Base-by-base conservation (phyloP, 2,329 filamentous ascomycete genomes). In the Penicillium expansum region DNA sequence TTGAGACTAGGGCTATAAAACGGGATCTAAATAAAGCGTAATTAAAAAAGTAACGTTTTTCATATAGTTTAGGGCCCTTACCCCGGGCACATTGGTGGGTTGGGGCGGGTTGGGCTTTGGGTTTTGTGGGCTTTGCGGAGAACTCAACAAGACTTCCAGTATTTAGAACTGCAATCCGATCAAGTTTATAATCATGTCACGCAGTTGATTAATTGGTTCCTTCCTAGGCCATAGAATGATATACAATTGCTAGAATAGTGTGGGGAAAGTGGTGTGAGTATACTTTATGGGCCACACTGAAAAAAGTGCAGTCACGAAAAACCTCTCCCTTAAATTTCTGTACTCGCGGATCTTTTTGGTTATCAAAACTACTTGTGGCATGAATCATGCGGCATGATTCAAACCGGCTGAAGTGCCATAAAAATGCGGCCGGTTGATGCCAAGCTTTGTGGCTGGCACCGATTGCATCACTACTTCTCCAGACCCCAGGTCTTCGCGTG, bases 401-500 rank as follows among this genome's bases (percentile, higher is more conserved):
- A 18, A 18, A 18, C 5, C 9, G n/a, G 9, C n/a, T 20, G 9
- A 18, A 11, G 16, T 18, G 7, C 13, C 38, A 16, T 16, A 30
- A 14, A 5, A 20, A 16, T 32, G 29, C 4, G n/a, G 16, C n/a
- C 22, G 18, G 11, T 22, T 7, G 5, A 22, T 45, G 44, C 54
- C 52, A 54, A 56, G 48, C 45, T 54, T 56, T 41, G 47, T 38
- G 39, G 45, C 50, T 54, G 54, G 43, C 62, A 58, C 60, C 55
- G 45, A 62, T 61, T 45, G 56, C 62, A 62, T 60, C 58, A 62
- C 43, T 43, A 44, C 20, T 30, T 32, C 29, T 10, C 35, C 24
- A 13, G 44, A 32, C 35, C 18, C 29, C 49, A 51, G 42, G 24
- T 18, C 13, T 57, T 16, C 20, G 18, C 38, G 41, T 43, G 41